Conservation (phyloP, 495 filamentous ascomycete genomes). For the Podospora pseudocomata region DNA sequence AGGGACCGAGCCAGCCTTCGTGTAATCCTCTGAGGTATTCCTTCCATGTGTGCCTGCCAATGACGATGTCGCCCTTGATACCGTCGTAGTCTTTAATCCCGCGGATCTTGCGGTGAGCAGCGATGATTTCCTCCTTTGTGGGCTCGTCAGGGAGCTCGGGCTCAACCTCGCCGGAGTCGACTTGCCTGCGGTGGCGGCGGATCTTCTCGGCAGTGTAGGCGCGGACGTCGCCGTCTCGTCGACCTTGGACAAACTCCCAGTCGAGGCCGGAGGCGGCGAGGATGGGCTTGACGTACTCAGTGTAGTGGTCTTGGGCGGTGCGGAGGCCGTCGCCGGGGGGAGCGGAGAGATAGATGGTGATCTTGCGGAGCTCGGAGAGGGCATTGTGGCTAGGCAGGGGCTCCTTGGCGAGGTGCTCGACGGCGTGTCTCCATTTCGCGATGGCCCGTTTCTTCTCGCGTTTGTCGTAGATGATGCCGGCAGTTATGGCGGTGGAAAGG, state of each 20-base stretch:
- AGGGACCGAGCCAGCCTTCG: constrained; percentile 92
- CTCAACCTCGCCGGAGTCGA: constrained; percentile 44
- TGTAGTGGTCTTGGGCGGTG: constrained; percentile 84
- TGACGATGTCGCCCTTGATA: constrained; percentile 74
- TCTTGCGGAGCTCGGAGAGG: constrained; percentile 68
- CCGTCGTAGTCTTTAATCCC: constrained; percentile 69
- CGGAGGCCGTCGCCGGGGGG: constrained; percentile 83
- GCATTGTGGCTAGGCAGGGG: constrained; percentile 55
- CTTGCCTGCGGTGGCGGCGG: constrained; percentile 61
- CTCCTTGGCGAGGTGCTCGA: constrained; percentile 82
- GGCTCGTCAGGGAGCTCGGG: constrained; percentile 37
- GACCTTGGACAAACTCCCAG: constrained; percentile 90
- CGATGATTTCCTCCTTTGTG: constrained; percentile 54
- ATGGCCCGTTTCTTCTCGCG: constrained; percentile 78
- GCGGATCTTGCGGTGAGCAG: constrained; percentile 53
- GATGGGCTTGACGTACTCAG: constrained; percentile 92
- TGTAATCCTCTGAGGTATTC: constrained; percentile 92
- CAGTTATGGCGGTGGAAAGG: constrained; percentile 70
- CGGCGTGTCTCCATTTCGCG: constrained; percentile 79
- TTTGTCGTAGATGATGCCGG: constrained; percentile 82
- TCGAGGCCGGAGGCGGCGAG: constrained; percentile 86
- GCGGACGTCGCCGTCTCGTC: constrained; percentile 82
- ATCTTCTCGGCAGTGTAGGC: constrained; percentile 78
- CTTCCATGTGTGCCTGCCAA: constrained; percentile 95
- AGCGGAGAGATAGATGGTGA: constrained; percentile 80